Evolutionary conservation across 1,284 basidiomycete genomes (phyloP), one percentile per base, ranked within the genome.

Genomic region (Cutaneotrichosporon sp.): DNA sequence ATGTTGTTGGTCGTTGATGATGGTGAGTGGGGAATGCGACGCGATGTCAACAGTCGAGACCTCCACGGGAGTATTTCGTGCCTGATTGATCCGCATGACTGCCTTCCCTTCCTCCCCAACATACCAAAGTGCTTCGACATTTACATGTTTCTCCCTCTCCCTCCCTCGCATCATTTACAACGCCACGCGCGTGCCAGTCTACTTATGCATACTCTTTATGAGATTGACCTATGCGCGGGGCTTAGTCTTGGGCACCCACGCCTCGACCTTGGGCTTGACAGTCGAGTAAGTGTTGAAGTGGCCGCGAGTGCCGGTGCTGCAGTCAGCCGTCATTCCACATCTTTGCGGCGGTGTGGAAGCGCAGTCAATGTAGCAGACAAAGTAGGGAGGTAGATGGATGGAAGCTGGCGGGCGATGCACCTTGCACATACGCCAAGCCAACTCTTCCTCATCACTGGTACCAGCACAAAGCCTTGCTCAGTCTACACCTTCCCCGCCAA

Each of bases 271-370:
- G 21, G 91, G 90, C 55, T 84, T 85, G 38, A 84, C 88, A 4
- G 94, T 97, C 73, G 91, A 91, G 81, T 97, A 97, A 0, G 90
- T 82, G 72, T 87, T 88, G 84, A 89, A 97, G 13, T 90, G 90
- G 64, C 90, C 93, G 60, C 92, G 84, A 10, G 93, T 96, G 21
- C 94, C 94, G 21, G 93, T 97, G 73, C 65, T 65, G 61, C 8
- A 40, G 56, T 63, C 40, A 70, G 57, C 42, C 30, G 52, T 5
- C 5, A 13, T 30, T 10, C 4, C 30, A 11, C 22, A 18, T 30
- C 10, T 26, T 26, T n/a, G 6, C 2, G n/a, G 42, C 42, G 16
- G 21, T 18, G 38, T 52, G 21, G 21, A n/a, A 18, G n/a, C 16
- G 22, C 26, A 13, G 18, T 46, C 8, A 22, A 26, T 52, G 2